Evolutionary conservation across 306 rosid genomes (phyloP).

Genomic region (Sicyos edulis): DNA sequence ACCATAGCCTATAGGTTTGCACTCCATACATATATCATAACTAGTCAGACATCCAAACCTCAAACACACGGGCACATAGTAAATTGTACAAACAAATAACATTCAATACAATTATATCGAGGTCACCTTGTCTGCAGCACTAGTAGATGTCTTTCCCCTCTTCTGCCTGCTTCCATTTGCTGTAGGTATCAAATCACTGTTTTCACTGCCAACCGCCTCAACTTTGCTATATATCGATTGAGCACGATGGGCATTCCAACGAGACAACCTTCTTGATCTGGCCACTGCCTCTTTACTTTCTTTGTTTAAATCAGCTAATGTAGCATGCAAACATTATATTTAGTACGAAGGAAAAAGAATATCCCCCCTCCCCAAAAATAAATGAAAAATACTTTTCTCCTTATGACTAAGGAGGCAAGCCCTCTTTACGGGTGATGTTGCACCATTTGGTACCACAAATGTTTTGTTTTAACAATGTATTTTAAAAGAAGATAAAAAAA

Average conservation of each 20-base stretch:
- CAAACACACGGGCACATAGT: not conserved
- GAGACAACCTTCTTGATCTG: constrained; percentile 60
- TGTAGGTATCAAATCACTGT: constrained; percentile 4
- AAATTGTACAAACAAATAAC: not conserved
- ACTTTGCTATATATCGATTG: constrained; percentile 33
- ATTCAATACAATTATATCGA: constrained; percentile 5
- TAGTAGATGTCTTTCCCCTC: constrained; percentile 39
- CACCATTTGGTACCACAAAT: too few species aligned
- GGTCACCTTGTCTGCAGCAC: constrained; percentile 49
- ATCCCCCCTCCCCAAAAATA: too few species aligned
- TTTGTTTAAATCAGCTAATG: constrained; percentile 32
- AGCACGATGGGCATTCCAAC: constrained; percentile 57
- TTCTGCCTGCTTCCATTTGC: constrained; percentile 49
- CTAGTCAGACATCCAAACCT: not conserved
- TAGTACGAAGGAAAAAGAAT: not conserved
- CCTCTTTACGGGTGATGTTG: too few species aligned
- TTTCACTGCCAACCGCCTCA: constrained; percentile 31
- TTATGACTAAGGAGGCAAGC: too few species aligned
- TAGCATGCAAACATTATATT: not conserved
- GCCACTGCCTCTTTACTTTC: constrained; percentile 38
- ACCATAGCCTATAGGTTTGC: not conserved
- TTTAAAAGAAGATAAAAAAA: too few species aligned
- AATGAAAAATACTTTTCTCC: too few species aligned
- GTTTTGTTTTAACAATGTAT: too few species aligned
- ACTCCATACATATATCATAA: not conserved